phyloP scores from a whole-genome alignment of 2,329 filamentous ascomycete genomes.

The Sarocladium kiliense region DNA sequence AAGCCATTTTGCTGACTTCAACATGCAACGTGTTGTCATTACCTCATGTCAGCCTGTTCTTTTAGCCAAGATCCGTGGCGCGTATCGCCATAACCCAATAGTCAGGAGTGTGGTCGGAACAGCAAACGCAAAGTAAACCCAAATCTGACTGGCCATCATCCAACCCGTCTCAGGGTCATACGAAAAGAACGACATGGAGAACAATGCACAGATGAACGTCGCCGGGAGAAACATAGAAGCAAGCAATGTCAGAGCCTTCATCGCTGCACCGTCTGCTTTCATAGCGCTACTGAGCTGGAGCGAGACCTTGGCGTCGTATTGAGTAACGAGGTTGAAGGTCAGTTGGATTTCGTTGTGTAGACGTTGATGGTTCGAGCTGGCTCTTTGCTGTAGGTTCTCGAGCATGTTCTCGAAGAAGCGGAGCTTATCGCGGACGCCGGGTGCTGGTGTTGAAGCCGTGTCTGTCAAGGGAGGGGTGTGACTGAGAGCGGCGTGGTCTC shows the following conservation, averaged over 20 bases:
- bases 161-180: constrained; percentile 20
- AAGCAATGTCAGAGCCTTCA: constrained; percentile 45
- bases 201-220: constrained; percentile 44
- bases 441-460: constrained; percentile 12
- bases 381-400: constrained; percentile 28
- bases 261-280: constrained; percentile 41
- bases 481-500: constrained; percentile 20
- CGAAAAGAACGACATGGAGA: constrained; percentile 40
- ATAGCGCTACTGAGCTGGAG: constrained; percentile 34
- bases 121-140: constrained; percentile 29
- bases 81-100: neutral
- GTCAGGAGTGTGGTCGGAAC: constrained; percentile 20
- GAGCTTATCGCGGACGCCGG: constrained; percentile 23
- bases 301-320: constrained; percentile 32
- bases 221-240: constrained; percentile 45
- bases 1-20: no score
- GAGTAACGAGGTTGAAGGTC: constrained; percentile 37
- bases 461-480: neutral
- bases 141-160: constrained; percentile 26
- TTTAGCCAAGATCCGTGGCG: no score
- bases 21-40: no score
- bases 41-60: no score
- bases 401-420: constrained; percentile 27
- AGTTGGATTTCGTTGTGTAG: constrained; percentile 53
- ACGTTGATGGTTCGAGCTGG: constrained; percentile 34